Evolutionary conservation across 208 protist species (phyloP), one percentile per base, ranked within the genome.

Genomic region (Trypanosoma cruzi): DNA sequence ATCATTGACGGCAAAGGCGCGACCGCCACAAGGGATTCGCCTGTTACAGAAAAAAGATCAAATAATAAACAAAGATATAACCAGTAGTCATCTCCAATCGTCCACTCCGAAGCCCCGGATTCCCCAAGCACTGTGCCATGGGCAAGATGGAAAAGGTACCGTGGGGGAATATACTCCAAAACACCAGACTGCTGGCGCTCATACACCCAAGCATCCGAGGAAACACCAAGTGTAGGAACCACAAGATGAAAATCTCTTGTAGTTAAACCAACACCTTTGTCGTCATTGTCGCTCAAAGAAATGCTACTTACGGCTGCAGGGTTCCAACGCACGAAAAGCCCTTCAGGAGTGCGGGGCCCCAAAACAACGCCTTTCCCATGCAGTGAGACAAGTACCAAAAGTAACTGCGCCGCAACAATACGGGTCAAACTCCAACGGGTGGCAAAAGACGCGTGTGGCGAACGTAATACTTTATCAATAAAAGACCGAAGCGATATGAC

Each of bases 141-240:
- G 81, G 92, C 89, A 53, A 80, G 70, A 55, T 79, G 75, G n/a
- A 93, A 75, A n/a, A 93, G 62, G 78, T 92, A 92, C 24, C 77
- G 28, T 16, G 86, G 87, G 0, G 90, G 64, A 28, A 96, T 64
- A 69, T 94, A 96, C 83, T 96, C 88, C 14, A 96, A 65, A 34
- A 92, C 85, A 58, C 90, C 87, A 57, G 81, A 88, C 78, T 96
- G 90, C 77, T 96, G 90, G 16, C 88, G 82, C 70, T 92, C 85
- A 74, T 90, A 96, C 55, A 79, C 71, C 88, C 88, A 96, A 7
- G 86, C 77, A 53, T 75, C 52, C 29, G 86, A 82, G 61, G 85
- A 82, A 62, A 94, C 73, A 52, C 88, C 88, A 32, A 93, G 62
- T 44, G 82, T 79, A 20, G 78, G 77, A 61, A 93, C 73, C 54